A percentile compares a stretch with the other conserved stretches of the same genome.
phyloP scores from a whole-genome alignment of 176 grass and related monocot species.

The Alloteropsis semialata region DNA sequence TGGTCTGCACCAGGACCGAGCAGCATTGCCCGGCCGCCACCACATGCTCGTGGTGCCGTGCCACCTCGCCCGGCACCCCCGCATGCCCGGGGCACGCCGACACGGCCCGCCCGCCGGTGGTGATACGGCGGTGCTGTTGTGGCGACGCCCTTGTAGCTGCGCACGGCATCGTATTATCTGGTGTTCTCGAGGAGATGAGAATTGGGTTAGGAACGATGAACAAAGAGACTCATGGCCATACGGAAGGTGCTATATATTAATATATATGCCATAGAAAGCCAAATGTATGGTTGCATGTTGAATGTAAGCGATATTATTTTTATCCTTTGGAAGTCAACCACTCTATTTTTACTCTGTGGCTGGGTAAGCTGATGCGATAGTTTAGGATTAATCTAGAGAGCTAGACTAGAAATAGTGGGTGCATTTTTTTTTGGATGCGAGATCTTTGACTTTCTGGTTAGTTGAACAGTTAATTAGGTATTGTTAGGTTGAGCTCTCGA shows the following conservation, averaged over 20 bases:
- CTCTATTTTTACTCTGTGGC: slow-evolving; percentile 22
- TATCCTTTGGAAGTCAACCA: neutral
- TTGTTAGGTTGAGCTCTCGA: neutral
- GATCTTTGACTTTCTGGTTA: slow-evolving; percentile 1
- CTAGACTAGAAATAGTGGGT: neutral
- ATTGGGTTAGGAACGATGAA: slow-evolving; percentile 25
- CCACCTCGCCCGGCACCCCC: slow-evolving; percentile 34
- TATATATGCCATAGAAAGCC: too few species aligned
- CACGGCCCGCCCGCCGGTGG: neutral
- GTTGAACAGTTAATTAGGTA: neutral
- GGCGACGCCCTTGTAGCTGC: neutral
- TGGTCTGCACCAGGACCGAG: slow-evolving; percentile 39
- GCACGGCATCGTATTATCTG: slow-evolving; percentile 28
- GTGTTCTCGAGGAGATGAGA: neutral
- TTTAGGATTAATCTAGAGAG: slow-evolving; percentile 17
- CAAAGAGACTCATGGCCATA: neutral
- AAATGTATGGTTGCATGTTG: slow-evolving; percentile 29
- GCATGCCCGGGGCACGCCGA: slow-evolving; percentile 23
- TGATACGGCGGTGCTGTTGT: neutral
- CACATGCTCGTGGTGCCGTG: slow-evolving; percentile 63
- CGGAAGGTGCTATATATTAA: slow-evolving; percentile 2
- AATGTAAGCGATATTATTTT: neutral
- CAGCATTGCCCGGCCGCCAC: slow-evolving; percentile 60
- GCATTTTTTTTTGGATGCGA: neutral
- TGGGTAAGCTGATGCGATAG: slow-evolving; percentile 37